A percentile compares a stretch with the other conserved stretches of the same genome.
Evolutionary conservation across 2,329 filamentous ascomycete species (phyloP).

Genomic region (Trichoderma gracile): DNA sequence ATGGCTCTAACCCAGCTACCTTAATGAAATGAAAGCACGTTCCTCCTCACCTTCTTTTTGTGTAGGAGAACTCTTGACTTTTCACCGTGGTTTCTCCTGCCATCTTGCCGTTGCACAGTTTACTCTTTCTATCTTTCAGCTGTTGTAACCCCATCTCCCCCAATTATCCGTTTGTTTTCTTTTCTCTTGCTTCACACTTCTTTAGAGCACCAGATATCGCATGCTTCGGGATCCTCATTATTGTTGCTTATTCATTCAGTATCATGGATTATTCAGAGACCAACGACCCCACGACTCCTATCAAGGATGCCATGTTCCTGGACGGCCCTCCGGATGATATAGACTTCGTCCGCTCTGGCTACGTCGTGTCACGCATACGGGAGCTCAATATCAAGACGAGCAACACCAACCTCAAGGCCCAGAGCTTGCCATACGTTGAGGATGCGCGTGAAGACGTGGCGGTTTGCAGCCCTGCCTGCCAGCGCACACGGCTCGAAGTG

Average conservation of each 20-base stretch:
- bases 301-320: constrained; percentile 11
- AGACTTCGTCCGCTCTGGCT: constrained; percentile 32
- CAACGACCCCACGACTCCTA: constrained; percentile 9
- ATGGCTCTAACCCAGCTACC: too few species aligned
- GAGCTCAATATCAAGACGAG: constrained; percentile 33
- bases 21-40: constrained; percentile 16
- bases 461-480: constrained; percentile 34
- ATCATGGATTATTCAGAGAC: constrained; percentile 28
- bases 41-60: neutral
- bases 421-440: neutral
- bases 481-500: constrained; percentile 31
- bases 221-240: neutral
- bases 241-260: neutral
- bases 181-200: neutral
- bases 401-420: constrained; percentile 22
- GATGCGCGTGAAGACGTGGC: constrained; percentile 29
- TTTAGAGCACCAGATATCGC: neutral
- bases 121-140: neutral
- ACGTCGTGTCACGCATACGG: constrained; percentile 36
- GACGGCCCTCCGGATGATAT: constrained; percentile 25
- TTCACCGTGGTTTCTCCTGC: neutral
- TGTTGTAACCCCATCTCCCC: neutral
- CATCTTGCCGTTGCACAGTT: neutral
- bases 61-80: constrained; percentile 7
- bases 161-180: neutral